phyloP scores from a whole-genome alignment of 169 alveolate genomes.

The Cryptosporidium sp. region DNA sequence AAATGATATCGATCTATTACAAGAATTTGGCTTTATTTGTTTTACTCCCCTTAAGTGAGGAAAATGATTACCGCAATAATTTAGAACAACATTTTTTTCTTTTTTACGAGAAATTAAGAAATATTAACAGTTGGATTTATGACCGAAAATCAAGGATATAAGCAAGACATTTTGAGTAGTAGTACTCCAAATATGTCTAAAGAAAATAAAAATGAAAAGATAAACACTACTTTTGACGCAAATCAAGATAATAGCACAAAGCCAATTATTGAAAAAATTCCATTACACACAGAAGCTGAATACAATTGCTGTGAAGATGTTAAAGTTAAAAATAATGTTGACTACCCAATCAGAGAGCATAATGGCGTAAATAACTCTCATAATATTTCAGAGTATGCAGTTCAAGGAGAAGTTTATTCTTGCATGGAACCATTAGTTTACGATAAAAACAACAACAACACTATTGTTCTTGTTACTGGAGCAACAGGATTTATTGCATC shows the following conservation, averaged over 20 bases:
- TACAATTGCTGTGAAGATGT: not conserved
- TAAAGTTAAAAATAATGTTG: not conserved
- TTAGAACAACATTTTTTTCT: not conserved
- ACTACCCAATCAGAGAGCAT: not conserved
- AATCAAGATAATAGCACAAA: not conserved
- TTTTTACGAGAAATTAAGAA: not conserved
- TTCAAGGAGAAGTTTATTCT: slow-evolving; percentile 16
- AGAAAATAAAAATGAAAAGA: not conserved
- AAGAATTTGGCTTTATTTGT: not conserved
- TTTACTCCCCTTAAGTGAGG: not conserved
- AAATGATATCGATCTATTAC: not conserved
- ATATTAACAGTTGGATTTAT: not conserved
- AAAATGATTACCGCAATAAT: not conserved
- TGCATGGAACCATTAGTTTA: slow-evolving; percentile 49
- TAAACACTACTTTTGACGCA: not conserved
- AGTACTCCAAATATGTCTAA: not conserved
- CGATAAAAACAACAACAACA: slow-evolving; percentile 11
- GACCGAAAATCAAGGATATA: not conserved
- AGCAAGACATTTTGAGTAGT: not conserved
- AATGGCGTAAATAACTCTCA: not conserved
- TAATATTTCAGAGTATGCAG: not conserved
- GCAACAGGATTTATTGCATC: slow-evolving; percentile 74
- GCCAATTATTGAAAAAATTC: not conserved
- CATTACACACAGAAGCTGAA: not conserved
- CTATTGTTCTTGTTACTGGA: slow-evolving; percentile 45